Evolutionary conservation across 192 early-diverging fungal species (phyloP), one percentile per base, ranked within the genome.

Genomic region (Coemansia sp.): DNA sequence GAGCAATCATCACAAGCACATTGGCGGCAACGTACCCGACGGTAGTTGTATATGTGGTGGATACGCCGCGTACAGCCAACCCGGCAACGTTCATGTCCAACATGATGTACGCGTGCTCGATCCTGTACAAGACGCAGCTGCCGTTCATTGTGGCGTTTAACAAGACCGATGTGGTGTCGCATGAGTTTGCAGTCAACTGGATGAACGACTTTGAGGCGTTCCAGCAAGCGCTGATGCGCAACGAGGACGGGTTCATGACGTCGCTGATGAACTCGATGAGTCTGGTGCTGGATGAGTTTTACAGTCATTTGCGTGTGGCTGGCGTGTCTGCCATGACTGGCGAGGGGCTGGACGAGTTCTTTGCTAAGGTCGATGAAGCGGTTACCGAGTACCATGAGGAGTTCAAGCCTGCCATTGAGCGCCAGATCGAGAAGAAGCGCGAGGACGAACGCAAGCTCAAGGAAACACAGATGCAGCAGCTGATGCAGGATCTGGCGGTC

Each of bases 21-120:
- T 69, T 98, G 48, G 93, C 96, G 0, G 88, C 95, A 2, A 86
- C 90, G 13, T 92, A 94, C 70, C 96, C 96, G 10, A 94, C 94
- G 6, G 89, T 93, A 48, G 80, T 97, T 4, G 90, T 89, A 2
- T 98, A 97, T 60, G 87, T 97, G 65, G 92, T 98, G 65, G 96
- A 98, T 73, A 98, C 96, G 36, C 95, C 96, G 2, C 87, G 96
- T 33, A 92, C 92, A 10, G 87, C 92, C 20, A 79, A 82, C 44
- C 96, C 96, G 7, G 91, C 92, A 14, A 98, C 96, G 2, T 98
- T 98, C 73, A 96, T 98, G 94, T 91, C 89, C 64, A 98, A 98
- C 80, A 97, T 98, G 95, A 83, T 98, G 57, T 98, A 98, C 74
- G 96, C 96, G 29, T 93, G 93, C 74, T 88, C 83, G 38, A 98